Conservation (phyloP, 805 yeast species). For the Myxozyma monticola region DNA sequence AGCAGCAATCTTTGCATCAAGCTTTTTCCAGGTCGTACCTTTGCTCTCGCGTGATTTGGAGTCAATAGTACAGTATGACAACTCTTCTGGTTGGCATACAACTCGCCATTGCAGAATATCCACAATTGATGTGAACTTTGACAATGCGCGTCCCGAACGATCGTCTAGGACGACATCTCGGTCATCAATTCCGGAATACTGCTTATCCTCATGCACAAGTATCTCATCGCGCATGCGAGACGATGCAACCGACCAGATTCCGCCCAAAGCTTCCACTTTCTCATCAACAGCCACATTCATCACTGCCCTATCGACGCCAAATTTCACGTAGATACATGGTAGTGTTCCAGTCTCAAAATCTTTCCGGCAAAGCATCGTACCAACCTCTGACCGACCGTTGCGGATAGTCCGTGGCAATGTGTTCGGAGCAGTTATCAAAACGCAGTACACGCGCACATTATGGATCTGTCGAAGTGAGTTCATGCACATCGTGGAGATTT, state of each 20-base stretch:
- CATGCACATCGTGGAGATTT: conserved; percentile 50
- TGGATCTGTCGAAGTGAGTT: conserved; percentile 57
- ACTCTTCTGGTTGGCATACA: conserved; percentile 68
- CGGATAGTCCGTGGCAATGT: conserved; percentile 80
- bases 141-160: conserved; percentile 68
- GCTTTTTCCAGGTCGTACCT: conserved; percentile 73
- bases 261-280: conserved; percentile 66
- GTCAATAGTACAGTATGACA: conserved; percentile 58
- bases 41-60: conserved; percentile 50
- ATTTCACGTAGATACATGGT: conserved; percentile 77
- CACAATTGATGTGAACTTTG: conserved; percentile 68
- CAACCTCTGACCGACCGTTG: conserved; percentile 87
- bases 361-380: conserved; percentile 80
- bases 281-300: conserved; percentile 52
- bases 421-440: conserved; percentile 75
- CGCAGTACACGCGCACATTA: conserved; percentile 75
- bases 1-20: conserved; percentile 74
- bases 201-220: conserved; percentile 65
- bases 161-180: conserved; percentile 76
- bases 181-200: conserved; percentile 78
- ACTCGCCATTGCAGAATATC: conserved; percentile 81
- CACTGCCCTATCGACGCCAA: conserved; percentile 63
- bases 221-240: conserved; percentile 65
- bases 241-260: conserved; percentile 78
- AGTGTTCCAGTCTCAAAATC: conserved; percentile 77